phyloP scores from a whole-genome alignment of 2,329 filamentous ascomycete species.

The Graphilbum sp. region DNA sequence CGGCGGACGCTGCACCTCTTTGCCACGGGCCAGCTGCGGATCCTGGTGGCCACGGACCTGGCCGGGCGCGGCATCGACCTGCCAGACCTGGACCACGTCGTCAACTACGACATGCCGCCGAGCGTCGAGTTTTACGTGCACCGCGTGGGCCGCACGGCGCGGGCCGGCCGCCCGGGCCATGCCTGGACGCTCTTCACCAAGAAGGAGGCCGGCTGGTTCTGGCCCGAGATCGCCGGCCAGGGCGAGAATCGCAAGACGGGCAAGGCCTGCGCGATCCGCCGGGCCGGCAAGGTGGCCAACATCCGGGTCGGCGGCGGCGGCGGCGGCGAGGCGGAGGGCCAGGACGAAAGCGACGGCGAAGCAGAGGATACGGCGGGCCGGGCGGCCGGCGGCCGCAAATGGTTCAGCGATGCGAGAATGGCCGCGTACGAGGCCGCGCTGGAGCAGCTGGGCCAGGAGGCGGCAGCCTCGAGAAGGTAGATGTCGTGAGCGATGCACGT shows the following conservation, averaged over 20 bases:
- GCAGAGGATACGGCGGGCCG: constrained; percentile 18
- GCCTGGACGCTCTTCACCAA: constrained; percentile 81
- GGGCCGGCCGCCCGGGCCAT: constrained; percentile 57
- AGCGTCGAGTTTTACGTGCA: constrained; percentile 77
- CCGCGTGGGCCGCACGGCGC: constrained; percentile 77
- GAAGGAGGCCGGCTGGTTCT: constrained; percentile 81
- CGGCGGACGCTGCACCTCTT: constrained; percentile 55
- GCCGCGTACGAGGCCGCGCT: constrained; percentile 39
- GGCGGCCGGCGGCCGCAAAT: no score
- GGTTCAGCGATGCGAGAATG: constrained; percentile 29
- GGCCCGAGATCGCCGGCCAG: constrained; percentile 57
- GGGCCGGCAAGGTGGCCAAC: constrained; percentile 28
- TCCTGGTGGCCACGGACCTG: constrained; percentile 85
- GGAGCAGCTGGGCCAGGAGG: constrained; percentile 45
- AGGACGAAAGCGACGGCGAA: constrained; percentile 17
- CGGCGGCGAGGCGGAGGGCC: no score
- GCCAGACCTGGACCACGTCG: constrained; percentile 59
- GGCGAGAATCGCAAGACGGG: constrained; percentile 29
- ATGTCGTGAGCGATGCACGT: not conserved
- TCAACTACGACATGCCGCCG: constrained; percentile 85
- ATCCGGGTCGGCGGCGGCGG: constrained; percentile 20
- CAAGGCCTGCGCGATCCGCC: constrained; percentile 18
- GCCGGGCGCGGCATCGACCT: constrained; percentile 83
- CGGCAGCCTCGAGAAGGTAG: constrained; percentile 15
- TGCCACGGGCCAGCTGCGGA: constrained; percentile 38